A percentile compares a stretch with the other conserved stretches of the same genome.
Evolutionary conservation across 179 eudicot species (phyloP).

Genomic region (Sideroxylon spinosum): DNA sequence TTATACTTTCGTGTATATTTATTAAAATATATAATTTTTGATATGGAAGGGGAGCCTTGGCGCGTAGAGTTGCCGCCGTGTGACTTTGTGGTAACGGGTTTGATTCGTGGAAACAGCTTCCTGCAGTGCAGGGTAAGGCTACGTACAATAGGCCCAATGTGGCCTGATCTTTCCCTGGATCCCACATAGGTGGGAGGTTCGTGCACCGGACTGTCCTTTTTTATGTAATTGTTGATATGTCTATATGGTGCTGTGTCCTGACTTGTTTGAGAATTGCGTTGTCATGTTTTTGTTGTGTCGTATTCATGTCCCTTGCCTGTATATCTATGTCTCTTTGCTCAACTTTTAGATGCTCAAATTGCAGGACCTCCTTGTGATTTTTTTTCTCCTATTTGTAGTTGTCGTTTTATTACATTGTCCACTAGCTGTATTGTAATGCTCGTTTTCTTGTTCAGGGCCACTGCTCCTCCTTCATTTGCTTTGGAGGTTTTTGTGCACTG

Average conservation of each 20-base stretch:
- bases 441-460: constrained; percentile 51
- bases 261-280: too few species aligned
- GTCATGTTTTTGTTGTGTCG: not conserved
- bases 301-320: not conserved
- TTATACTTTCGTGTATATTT: not conserved
- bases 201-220: too few species aligned
- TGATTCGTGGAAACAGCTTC: too few species aligned
- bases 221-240: not conserved
- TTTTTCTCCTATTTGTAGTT: not conserved
- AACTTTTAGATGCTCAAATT: not conserved
- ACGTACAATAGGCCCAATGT: too few species aligned
- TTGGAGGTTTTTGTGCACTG: constrained; percentile 96
- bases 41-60: too few species aligned
- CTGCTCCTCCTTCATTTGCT: constrained; percentile 99
- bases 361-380: not conserved
- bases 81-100: too few species aligned
- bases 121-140: too few species aligned
- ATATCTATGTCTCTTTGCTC: not conserved
- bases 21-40: too few species aligned
- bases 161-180: too few species aligned
- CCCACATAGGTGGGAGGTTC: too few species aligned
- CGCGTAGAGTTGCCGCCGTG: too few species aligned
- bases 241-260: not conserved
- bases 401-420: not conserved
- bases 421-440: not conserved